phyloP scores from a whole-genome alignment of 1,139 yeast genomes.

The Sugiyamaella japonica region DNA sequence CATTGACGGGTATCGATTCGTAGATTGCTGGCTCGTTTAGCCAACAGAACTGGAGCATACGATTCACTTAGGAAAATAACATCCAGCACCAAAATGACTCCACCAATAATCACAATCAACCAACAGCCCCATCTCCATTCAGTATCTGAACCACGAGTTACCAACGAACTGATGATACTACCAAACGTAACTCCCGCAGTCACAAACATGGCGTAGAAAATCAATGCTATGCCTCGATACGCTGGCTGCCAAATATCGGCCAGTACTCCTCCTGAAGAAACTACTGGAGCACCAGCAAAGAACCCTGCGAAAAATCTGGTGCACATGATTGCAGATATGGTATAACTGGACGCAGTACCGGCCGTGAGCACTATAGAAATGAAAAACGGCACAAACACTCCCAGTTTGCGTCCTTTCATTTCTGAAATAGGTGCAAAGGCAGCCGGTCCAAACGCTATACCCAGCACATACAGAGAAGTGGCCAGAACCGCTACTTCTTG shows the following conservation, averaged over 20 bases:
- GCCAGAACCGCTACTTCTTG: conserved; percentile 62
- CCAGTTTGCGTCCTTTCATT: conserved; percentile 69
- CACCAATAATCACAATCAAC: conserved; percentile 67
- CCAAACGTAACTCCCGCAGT: conserved; percentile 75
- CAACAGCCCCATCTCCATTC: conserved; percentile 62
- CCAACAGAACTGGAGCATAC: conserved; percentile 64
- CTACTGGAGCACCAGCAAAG: conserved; percentile 69
- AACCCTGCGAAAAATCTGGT: conserved; percentile 74
- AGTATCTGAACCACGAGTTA: conserved; percentile 51
- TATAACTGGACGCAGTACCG: conserved; percentile 40
- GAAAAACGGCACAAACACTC: conserved; percentile 61
- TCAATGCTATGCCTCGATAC: conserved; percentile 71
- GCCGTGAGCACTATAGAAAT: conserved; percentile 47
- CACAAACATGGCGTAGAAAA: conserved; percentile 66
- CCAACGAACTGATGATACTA: conserved; percentile 66
- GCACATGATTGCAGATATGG: conserved; percentile 59
- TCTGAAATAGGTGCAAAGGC: conserved; percentile 80
- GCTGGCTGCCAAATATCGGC: conserved; percentile 65
- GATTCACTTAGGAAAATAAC: conserved; percentile 64
- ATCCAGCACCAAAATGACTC: conserved; percentile 51
- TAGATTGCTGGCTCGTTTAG: conserved; percentile 54
- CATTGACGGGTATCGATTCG: conserved; percentile 62
- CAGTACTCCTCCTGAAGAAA: conserved; percentile 77
- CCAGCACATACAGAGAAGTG: conserved; percentile 68
- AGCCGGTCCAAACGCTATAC: conserved; percentile 76